phyloP scores from a whole-genome alignment of 169 alveolate genomes.

The Plasmodium berghei region DNA sequence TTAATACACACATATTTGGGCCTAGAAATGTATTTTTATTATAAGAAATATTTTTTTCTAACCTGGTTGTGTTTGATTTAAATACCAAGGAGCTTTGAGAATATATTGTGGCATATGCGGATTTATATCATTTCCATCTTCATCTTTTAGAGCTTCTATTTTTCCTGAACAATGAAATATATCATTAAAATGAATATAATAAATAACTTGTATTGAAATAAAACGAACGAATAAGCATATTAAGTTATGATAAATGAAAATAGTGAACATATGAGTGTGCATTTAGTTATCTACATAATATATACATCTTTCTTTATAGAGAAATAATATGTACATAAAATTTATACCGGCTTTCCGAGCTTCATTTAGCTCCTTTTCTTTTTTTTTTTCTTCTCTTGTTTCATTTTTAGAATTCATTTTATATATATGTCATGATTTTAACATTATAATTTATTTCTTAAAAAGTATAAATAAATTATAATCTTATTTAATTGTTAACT shows the following conservation, averaged over 20 bases:
- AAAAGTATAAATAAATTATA: background rate
- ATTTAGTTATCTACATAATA: too few relatives aligned
- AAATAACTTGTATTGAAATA: background rate
- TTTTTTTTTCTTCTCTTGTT: conserved; percentile 80
- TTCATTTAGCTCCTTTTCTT: conserved; percentile 80
- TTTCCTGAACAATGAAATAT: conserved; percentile 29
- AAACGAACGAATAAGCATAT: background rate
- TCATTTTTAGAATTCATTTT: conserved; percentile 76
- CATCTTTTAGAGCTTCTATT: conserved; percentile 79
- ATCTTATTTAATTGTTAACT: background rate
- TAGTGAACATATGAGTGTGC: too few relatives aligned
- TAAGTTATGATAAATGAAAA: background rate
- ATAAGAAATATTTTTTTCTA: background rate
- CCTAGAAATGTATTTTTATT: background rate
- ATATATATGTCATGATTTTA: background rate
- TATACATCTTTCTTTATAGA: too few relatives aligned
- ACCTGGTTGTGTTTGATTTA: conserved; percentile 84
- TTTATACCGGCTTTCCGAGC: conserved; percentile 79
- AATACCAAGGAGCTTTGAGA: conserved; percentile 91
- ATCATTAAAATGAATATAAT: background rate
- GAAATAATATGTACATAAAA: background rate
- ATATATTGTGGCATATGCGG: conserved; percentile 91
- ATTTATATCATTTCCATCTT: conserved; percentile 83
- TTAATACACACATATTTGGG: background rate
- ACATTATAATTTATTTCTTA: background rate